phyloP scores from a whole-genome alignment of 805 yeast genomes.

The Saccharomyces cerevisiae region DNA sequence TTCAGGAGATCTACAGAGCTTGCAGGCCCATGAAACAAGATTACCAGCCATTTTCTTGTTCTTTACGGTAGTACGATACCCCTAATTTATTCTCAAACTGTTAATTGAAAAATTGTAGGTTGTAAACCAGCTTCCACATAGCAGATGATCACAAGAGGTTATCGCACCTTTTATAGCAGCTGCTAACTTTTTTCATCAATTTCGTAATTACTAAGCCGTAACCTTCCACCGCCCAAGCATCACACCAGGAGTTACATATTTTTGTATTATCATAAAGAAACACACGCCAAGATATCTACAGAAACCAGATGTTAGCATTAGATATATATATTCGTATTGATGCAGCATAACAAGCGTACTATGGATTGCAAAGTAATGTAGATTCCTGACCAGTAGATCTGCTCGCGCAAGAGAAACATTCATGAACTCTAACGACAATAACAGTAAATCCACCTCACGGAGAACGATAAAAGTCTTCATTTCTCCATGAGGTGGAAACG shows the following conservation, averaged over 20 bases:
- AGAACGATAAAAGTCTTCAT: not conserved
- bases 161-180: not conserved
- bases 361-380: not conserved
- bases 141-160: not conserved
- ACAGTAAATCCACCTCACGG: not conserved
- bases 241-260: not conserved
- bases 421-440: not conserved
- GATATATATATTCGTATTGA: not conserved
- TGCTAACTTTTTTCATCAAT: not conserved
- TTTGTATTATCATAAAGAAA: not conserved
- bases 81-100: not conserved
- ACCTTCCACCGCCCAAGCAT: not conserved
- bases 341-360: not conserved
- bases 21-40: conserved; percentile 7
- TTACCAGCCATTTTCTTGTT: conserved; percentile 1
- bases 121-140: not conserved
- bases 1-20: conserved; percentile 27
- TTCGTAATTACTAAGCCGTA: not conserved
- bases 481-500: not conserved
- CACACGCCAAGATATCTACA: not conserved
- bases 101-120: not conserved
- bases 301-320: no score
- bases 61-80: not conserved
- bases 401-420: not conserved
- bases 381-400: not conserved